These are phyloP conservation scores for Porphyra umbilicalis DNA, from an alignment of 31 red algal genomes.

Conservation along the genomic window DNA sequence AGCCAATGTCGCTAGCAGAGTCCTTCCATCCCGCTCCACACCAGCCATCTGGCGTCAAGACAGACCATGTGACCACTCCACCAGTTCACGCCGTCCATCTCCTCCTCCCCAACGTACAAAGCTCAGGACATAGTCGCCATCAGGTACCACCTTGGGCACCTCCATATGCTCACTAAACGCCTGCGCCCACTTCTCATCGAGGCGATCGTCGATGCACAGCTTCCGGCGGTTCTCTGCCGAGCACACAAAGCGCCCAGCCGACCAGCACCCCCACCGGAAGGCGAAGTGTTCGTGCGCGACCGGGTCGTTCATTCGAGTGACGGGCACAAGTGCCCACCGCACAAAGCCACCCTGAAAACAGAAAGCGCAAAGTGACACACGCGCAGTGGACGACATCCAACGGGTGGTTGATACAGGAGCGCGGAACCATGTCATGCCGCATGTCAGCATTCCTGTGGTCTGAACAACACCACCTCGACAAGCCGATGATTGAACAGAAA, in stretches of 20 bases:
- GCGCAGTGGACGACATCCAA: too few relatives aligned
- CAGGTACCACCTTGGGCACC: conserved; percentile 25
- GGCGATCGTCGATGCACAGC: background rate
- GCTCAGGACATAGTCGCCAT: conserved; percentile 36
- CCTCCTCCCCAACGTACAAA: background rate
- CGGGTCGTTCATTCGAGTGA: background rate
- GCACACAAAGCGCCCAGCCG: conserved; percentile 11
- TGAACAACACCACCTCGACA: too few relatives aligned
- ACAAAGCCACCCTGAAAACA: conserved; percentile 20
- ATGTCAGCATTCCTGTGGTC: too few relatives aligned
- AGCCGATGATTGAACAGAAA: too few relatives aligned
- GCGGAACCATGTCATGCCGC: too few relatives aligned
- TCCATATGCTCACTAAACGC: conserved; percentile 26
- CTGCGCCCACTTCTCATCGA: background rate
- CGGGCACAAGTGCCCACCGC: conserved; percentile 16
- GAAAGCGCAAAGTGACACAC: too few relatives aligned
- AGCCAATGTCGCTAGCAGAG: too few relatives aligned
- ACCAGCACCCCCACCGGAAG: conserved; percentile 14
- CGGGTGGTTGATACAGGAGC: too few relatives aligned
- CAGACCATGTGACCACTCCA: too few relatives aligned
- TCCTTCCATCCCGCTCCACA: background rate
- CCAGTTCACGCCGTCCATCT: background rate
- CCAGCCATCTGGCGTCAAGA: too few relatives aligned
- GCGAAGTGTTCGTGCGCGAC: conserved; percentile 7
- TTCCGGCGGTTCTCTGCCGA: background rate